Conservation (phyloP, 768 basidiomycete species). For the Atractiella rhizophila region DNA sequence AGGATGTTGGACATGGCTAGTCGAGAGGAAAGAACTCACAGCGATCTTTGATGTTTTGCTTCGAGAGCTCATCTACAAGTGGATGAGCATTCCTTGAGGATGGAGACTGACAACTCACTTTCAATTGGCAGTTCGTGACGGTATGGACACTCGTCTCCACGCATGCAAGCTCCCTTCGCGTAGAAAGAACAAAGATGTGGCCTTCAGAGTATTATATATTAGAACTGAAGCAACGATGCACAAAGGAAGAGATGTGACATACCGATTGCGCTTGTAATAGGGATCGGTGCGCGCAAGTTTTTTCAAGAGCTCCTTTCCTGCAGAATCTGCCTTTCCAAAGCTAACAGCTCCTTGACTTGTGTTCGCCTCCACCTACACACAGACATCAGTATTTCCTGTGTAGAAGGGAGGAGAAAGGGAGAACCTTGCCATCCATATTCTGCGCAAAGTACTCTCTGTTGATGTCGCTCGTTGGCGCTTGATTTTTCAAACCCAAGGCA, state of each 20-base stretch:
- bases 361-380: too few relatives aligned
- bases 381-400: too few relatives aligned
- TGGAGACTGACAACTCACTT: slow-evolving; percentile 38
- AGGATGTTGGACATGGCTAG: background rate
- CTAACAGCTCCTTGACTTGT: slow-evolving; percentile 17
- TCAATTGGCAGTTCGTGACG: slow-evolving; percentile 69
- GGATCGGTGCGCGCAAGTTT: slow-evolving; percentile 82
- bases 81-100: background rate
- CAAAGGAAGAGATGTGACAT: too few relatives aligned
- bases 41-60: slow-evolving; percentile 82
- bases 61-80: background rate
- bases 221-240: too few relatives aligned
- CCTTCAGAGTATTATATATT: too few relatives aligned
- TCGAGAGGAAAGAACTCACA: slow-evolving; percentile 24
- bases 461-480: slow-evolving; percentile 87
- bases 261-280: slow-evolving; percentile 90
- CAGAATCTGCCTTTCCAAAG: slow-evolving; percentile 17
- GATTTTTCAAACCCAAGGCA: slow-evolving; percentile 55
- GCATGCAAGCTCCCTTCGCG: slow-evolving; percentile 75
- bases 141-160: slow-evolving; percentile 81
- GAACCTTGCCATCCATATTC: slow-evolving; percentile 46
- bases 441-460: slow-evolving; percentile 88
- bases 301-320: slow-evolving; percentile 92
- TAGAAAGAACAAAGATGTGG: slow-evolving; percentile 90
- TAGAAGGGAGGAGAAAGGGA: too few relatives aligned